Conservation (phyloP, 1,284 basidiomycete species). For the Spongispora temasekensis region DNA sequence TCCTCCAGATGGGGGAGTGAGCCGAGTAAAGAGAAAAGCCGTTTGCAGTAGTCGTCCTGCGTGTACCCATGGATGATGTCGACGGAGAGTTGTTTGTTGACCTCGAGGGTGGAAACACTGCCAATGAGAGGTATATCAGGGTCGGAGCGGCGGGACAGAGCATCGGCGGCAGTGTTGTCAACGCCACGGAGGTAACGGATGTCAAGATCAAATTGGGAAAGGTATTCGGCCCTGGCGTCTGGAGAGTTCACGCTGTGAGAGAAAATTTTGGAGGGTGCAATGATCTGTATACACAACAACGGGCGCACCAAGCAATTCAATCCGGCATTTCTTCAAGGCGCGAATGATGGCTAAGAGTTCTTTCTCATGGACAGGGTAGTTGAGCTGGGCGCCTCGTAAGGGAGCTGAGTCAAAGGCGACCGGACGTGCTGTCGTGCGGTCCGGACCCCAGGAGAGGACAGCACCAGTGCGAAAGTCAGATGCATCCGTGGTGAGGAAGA, state of each 20-base stretch:
- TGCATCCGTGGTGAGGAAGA: neutral
- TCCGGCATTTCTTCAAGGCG: neutral
- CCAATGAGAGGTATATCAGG: neutral
- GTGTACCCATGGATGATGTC: conserved; percentile 33
- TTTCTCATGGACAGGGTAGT: neutral
- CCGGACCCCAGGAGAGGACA: neutral
- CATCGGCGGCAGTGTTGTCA: neutral
- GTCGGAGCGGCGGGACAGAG: neutral
- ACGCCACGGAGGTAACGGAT: neutral
- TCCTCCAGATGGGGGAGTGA: neutral
- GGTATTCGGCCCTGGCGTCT: neutral
- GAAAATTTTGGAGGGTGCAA: neutral
- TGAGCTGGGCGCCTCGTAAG: neutral
- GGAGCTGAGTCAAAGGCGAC: neutral
- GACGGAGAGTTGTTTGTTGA: conserved; percentile 5
- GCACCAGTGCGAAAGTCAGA: neutral
- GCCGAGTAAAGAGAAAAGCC: conserved; percentile 12
- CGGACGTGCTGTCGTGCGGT: neutral
- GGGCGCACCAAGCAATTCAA: neutral
- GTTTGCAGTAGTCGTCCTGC: conserved; percentile 28
- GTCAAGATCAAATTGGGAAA: neutral
- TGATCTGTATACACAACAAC: neutral
- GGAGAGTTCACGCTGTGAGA: neutral
- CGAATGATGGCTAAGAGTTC: neutral
- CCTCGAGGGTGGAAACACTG: neutral